Base-by-base conservation (phyloP, 2,329 filamentous ascomycete genomes). In the Fusarium sublunatum region DNA sequence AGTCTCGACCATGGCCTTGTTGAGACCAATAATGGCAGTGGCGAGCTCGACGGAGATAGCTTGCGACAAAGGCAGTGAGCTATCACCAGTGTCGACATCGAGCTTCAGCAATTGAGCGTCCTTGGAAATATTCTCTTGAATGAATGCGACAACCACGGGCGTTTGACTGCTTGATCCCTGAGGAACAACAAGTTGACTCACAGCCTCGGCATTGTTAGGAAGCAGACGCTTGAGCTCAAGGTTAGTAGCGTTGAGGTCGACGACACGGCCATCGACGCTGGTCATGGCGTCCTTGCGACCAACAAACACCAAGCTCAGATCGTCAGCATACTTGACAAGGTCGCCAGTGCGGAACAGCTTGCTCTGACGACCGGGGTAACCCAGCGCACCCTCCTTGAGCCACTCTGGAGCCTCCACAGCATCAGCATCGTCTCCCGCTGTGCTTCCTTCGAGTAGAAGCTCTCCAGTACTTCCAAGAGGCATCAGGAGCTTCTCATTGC, bases 391-490 rank as follows among this genome's bases (percentile, higher is more conserved):
- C 8, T 49, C 41, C 5, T 56, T 59, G n/a, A 72, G 60, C 70
- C 70, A 72, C 24, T 59, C 65, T 0, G 70, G 70, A 6, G 65
- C 42, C 13, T 66, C 56, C 0, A 55, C 25, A 1, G 45, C 35
- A 41, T 70, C 53, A 0, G 26, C 53, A 13, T 32, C 45, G 0
- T 64, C 53, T 1, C 28, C 51, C 0, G 22, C 28, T 3, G 13
- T 8, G 19, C 12, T 19, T 0, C 77, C 77, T 46, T 77, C 78
- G 7, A 82, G 61, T 1, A 78, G 67, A 28, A 79, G 69, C 54
- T 79, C 77, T 19, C 75, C 76, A 2, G 70, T 55, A 2, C 64
- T 61, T 24, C 75, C 75, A 2, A 77, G 60, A 0, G 75, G 74
- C 36, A 71, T 57, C 3, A 77, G 67, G 0, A 62, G 39, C 28